Evolutionary conservation across 2,329 filamentous ascomycete genomes (phyloP).

Genomic region (Ophiocordyceps camponoti-leonardi): DNA sequence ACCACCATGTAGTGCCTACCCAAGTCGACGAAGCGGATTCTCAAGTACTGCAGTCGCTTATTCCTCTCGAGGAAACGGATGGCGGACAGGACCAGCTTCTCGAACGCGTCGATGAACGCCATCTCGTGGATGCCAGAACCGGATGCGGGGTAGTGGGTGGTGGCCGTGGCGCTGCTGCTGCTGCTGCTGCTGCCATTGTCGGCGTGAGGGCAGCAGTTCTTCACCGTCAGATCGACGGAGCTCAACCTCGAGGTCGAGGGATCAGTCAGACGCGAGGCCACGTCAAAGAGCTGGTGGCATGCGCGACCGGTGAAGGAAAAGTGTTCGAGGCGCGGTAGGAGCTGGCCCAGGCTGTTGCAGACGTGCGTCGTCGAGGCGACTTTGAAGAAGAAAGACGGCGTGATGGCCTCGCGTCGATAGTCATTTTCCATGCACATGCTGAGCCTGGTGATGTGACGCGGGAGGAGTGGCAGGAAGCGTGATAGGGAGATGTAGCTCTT

Average conservation of each 20-base stretch:
- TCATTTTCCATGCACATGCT: slow-evolving; percentile 57
- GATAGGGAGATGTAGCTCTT: slow-evolving; percentile 58
- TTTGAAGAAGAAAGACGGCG: slow-evolving; percentile 43
- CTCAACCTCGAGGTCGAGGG: slow-evolving; percentile 34
- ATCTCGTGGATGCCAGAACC: slow-evolving; percentile 56
- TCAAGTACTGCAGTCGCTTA: slow-evolving; percentile 41
- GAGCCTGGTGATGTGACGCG: slow-evolving; percentile 40
- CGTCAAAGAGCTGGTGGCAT: slow-evolving; percentile 51
- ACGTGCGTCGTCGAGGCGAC: slow-evolving; percentile 43
- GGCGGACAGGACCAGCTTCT: slow-evolving; percentile 46
- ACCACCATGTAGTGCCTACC: slow-evolving; percentile 22
- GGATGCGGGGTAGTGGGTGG: slow-evolving; percentile 34
- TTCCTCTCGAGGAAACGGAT: slow-evolving; percentile 43
- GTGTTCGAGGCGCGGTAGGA: slow-evolving; percentile 45
- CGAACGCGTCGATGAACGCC: slow-evolving; percentile 55
- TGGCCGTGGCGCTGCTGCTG: slow-evolving; percentile 6
- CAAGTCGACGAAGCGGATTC: slow-evolving; percentile 60
- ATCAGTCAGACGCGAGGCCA: slow-evolving; percentile 31
- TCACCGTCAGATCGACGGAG: slow-evolving; percentile 54
- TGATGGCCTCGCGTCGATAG: slow-evolving; percentile 45
- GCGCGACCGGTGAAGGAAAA: slow-evolving; percentile 57
- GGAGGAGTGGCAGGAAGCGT: slow-evolving; percentile 39
- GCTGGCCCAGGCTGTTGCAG: slow-evolving; percentile 43
- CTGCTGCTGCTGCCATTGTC: slow-evolving; percentile 17
- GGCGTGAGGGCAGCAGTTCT: slow-evolving; percentile 50